Conservation (phyloP, 2,329 filamentous ascomycete genomes). For the Aureobasidium sp. region DNA sequence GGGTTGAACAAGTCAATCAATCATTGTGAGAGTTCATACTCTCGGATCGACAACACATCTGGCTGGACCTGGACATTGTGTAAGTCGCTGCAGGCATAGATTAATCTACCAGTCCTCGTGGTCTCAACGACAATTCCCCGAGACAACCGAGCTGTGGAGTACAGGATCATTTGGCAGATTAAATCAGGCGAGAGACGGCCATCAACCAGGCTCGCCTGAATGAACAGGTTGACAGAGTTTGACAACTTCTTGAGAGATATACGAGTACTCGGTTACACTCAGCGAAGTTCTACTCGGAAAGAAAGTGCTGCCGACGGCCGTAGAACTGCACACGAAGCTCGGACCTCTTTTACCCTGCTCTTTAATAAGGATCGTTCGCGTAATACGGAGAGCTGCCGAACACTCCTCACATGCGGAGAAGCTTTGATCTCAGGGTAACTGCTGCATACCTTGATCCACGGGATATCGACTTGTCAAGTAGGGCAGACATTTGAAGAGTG, state of each 20-base stretch:
- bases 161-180: background rate
- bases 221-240: background rate
- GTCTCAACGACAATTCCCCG: background rate
- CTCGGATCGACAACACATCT: background rate
- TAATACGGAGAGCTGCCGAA: background rate
- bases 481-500: background rate
- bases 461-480: background rate
- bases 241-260: background rate
- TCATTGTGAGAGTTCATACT: background rate
- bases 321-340: background rate
- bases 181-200: background rate
- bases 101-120: background rate
- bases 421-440: slow-evolving; percentile 6
- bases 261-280: background rate
- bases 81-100: background rate
- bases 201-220: background rate
- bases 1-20: too few relatives aligned
- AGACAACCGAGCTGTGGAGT: background rate
- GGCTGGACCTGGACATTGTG: background rate
- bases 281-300: background rate
- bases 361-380: slow-evolving; percentile 1
- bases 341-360: background rate
- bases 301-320: background rate
- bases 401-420: slow-evolving; percentile 2
- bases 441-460: background rate